Evolutionary conservation across 768 basidiomycete species (phyloP).

Genomic region (Boletus sensibilis): DNA sequence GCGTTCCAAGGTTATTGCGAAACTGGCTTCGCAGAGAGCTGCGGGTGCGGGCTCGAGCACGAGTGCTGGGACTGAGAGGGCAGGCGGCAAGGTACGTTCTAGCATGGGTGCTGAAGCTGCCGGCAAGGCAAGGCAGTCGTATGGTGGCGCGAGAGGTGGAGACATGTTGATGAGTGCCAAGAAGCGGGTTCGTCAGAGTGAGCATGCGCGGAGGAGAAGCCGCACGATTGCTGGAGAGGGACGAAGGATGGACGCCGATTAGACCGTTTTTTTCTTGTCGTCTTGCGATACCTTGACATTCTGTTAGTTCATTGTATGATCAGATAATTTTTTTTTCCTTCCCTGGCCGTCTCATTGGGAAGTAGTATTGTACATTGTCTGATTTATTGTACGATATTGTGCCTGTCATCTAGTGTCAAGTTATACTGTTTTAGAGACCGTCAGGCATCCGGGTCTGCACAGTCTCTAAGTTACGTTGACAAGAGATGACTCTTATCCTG

Average conservation of each 20-base stretch:
- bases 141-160: constrained; percentile 31
- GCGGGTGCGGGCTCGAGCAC: constrained; percentile 17
- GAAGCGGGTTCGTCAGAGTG: constrained; percentile 74
- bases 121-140: constrained; percentile 25
- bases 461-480: too few species aligned
- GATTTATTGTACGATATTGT: constrained; percentile 11
- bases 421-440: background rate
- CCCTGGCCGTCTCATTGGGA: background rate
- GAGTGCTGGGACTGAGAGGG: constrained; percentile 15
- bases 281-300: constrained; percentile 11
- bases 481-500: too few species aligned
- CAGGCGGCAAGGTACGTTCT: constrained; percentile 43
- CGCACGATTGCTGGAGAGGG: constrained; percentile 26
- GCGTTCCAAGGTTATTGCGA: constrained; percentile 76
- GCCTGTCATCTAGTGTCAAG: background rate
- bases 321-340: constrained; percentile 6
- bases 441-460: too few species aligned
- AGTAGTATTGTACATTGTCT: background rate
- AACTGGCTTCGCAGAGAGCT: constrained; percentile 69
- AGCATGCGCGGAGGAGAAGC: constrained; percentile 62
- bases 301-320: constrained; percentile 12
- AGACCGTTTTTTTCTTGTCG: background rate
- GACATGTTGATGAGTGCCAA: constrained; percentile 61
- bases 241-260: constrained; percentile 17
- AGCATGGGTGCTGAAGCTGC: constrained; percentile 44